Evolutionary conservation across 345 rosid species (phyloP).

Genomic region (Bruguiera parviflora): DNA sequence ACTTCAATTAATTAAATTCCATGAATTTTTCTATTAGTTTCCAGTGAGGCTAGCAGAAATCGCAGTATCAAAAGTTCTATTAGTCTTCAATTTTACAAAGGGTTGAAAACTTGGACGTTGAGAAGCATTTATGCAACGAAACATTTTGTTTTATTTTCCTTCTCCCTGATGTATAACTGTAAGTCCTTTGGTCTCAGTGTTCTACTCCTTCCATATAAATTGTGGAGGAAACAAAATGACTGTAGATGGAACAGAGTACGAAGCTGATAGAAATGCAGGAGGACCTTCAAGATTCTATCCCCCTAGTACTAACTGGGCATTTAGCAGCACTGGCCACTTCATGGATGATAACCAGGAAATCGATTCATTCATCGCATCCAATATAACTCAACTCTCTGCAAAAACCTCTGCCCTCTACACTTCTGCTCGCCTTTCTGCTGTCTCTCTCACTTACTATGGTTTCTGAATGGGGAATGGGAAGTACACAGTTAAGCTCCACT

Average conservation of each 20-base stretch:
- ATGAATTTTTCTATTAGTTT: no score
- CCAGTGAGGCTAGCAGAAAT: no score
- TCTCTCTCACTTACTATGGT: slow-evolving; percentile 17
- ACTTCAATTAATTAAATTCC: no score
- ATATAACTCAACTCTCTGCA: neutral
- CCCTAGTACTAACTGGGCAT: slow-evolving; percentile 6
- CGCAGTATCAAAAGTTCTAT: no score
- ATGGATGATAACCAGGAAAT: neutral
- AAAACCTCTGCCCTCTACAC: neutral
- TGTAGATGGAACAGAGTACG: neutral
- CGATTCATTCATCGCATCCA: neutral
- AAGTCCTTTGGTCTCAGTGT: neutral
- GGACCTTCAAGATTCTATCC: slow-evolving; percentile 5
- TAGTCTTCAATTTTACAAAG: no score
- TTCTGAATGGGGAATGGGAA: slow-evolving; percentile 16
- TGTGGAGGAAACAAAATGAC: slow-evolving; percentile 6
- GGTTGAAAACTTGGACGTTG: no score
- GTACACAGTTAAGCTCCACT: slow-evolving; percentile 18
- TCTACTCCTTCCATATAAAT: slow-evolving; percentile 11
- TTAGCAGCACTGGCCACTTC: slow-evolving; percentile 16
- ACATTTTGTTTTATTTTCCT: neutral
- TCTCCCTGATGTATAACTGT: neutral
- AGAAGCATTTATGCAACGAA: no score
- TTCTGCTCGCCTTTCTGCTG: slow-evolving; percentile 11
- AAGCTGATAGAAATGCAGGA: slow-evolving; percentile 1